Percentiles rank a stretch among this genome's conserved stretches.
Evolutionary conservation across 768 basidiomycete species (phyloP).

Genomic region (Russula sp.): DNA sequence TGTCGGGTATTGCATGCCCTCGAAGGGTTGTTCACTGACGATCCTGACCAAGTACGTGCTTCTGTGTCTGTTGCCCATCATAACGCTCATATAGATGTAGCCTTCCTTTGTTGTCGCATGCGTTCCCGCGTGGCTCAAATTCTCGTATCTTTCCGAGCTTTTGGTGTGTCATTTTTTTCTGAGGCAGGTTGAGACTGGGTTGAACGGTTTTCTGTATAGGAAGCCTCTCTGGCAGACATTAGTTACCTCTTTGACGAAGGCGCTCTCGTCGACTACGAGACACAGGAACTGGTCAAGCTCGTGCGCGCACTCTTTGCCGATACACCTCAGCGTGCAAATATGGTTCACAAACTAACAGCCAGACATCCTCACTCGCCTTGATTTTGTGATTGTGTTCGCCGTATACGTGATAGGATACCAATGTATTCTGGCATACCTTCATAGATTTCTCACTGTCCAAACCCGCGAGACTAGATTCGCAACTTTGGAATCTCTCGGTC

Average conservation of each 20-base stretch:
- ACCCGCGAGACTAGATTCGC: no score
- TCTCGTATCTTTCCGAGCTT: slow-evolving; percentile 88
- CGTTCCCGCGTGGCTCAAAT: slow-evolving; percentile 93
- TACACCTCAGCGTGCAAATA: slow-evolving; percentile 70
- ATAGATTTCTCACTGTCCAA: background rate
- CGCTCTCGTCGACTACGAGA: slow-evolving; percentile 83
- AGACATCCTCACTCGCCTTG: slow-evolving; percentile 44
- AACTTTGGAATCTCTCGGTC: background rate
- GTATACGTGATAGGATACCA: background rate
- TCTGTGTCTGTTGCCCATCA: background rate
- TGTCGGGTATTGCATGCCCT: slow-evolving; percentile 72
- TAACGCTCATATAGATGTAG: slow-evolving; percentile 30
- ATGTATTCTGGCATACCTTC: background rate
- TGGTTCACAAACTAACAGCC: slow-evolving; percentile 65
- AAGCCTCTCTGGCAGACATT: slow-evolving; percentile 88
- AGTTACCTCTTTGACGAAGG: slow-evolving; percentile 90
- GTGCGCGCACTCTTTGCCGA: slow-evolving; percentile 86
- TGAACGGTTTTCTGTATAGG: slow-evolving; percentile 40
- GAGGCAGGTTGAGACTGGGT: slow-evolving; percentile 3
- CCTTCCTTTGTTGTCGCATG: slow-evolving; percentile 75
- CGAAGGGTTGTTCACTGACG: slow-evolving; percentile 74
- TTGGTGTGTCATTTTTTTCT: slow-evolving; percentile 49
- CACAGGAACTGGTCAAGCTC: slow-evolving; percentile 75
- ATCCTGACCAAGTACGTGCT: slow-evolving; percentile 47
- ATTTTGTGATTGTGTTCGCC: background rate